Percentiles rank a stretch among this genome's conserved stretches.
These are phyloP conservation scores for Fraxinus pennsylvanica DNA, from an alignment of 257 asterid genomes.

Conservation along the genomic window DNA sequence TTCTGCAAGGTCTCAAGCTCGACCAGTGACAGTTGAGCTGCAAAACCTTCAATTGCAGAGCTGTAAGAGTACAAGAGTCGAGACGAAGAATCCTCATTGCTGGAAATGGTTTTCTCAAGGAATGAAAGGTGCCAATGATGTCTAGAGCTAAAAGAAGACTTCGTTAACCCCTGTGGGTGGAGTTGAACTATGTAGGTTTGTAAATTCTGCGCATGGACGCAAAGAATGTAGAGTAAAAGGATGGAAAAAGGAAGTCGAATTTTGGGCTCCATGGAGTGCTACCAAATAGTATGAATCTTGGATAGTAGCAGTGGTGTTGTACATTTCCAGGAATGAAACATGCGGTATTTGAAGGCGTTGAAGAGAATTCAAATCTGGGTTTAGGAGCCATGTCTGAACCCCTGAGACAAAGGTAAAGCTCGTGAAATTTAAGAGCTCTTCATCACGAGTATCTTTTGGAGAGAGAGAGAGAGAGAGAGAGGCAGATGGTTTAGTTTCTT, in stretches of 20 bases:
- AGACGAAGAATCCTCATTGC: conserved; percentile 44
- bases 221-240: conserved; percentile 32
- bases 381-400: conserved; percentile 25
- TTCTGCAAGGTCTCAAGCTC: conserved; percentile 47
- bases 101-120: conserved; percentile 47
- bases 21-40: conserved; percentile 57
- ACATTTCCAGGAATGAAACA: conserved; percentile 28
- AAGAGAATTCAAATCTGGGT: conserved; percentile 26
- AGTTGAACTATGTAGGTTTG: conserved; percentile 86
- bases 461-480: conserved; percentile 24
- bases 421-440: conserved; percentile 77
- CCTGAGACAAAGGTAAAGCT: conserved; percentile 48
- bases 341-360: conserved; percentile 67
- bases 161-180: conserved; percentile 54
- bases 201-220: conserved; percentile 41
- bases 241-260: conserved; percentile 29
- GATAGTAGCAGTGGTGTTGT: conserved; percentile 25
- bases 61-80: conserved; percentile 75
- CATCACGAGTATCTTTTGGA: conserved; percentile 83
- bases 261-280: conserved; percentile 40
- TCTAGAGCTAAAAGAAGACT: conserved; percentile 46
- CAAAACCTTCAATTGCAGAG: conserved; percentile 83
- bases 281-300: background rate
- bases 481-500: conserved; percentile 16
- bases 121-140: conserved; percentile 83